Evolutionary conservation across 2,329 filamentous ascomycete genomes (phyloP), one percentile per base, ranked within the genome.

Genomic region (Tolypocladium tropicale): DNA sequence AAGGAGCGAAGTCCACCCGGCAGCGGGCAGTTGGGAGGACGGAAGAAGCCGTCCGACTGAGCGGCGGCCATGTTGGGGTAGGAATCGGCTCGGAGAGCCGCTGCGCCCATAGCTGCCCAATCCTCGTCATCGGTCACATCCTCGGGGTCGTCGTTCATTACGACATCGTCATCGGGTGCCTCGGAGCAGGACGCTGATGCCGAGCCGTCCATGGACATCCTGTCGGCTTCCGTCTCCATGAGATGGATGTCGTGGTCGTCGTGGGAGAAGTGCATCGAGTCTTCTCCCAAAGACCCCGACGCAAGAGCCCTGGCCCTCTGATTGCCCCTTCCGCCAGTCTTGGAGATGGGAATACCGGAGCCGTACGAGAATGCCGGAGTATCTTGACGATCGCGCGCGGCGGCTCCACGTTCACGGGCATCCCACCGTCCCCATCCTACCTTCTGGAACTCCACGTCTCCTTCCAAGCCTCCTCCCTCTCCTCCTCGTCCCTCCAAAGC

Each of bases 391-490:
- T 75, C 69, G 60, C 78, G 76, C 59, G 75, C 64, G 48, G 80
- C 75, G 59, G 89, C 82, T 55, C 86, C 89, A 64, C 84, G 84
- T 68, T 83, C 80, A 68, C 85, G 85, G 59, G 92, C 94, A 71
- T 95, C 89, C 93, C 93, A 99, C 62, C 91, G 85, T 58, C 94
- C 94, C 93, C 93, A 97, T 67, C 93, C 93, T 57, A 96, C 90
- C 78, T 97, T 97, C 71, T 95, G 89, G 68, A 95, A 97, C 67
- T 86, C 80, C 65, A 94, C 86, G 63, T 90, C 85, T 62, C 86
- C 85, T 59, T 85, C 78, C 59, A 81, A 68, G 56, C 82, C 81
- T 59, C 84, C 83, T 57, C 80, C 79, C 61, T 84, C 79, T 60
- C 81, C 81, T 63, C 81, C 81, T 64, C 89, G 86, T 64, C 89